Evolutionary conservation across 1,139 yeast genomes (phyloP), one percentile per base, ranked within the genome.

Genomic region (Blastobotrys capitulatus): DNA sequence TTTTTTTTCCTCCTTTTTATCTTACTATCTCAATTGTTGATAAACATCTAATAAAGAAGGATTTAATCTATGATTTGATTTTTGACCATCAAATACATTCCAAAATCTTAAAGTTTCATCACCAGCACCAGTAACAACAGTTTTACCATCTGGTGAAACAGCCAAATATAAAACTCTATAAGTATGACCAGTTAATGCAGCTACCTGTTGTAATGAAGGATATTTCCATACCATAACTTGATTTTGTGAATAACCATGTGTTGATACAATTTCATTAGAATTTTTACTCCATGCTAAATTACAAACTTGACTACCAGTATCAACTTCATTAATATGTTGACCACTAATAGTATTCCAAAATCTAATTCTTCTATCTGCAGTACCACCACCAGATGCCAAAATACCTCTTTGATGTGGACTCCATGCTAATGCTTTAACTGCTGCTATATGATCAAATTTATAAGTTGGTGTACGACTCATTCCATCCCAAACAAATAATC

Each of bases 81-180:
- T 82, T 53, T 77, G 80, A 65, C 84, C 87, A 54, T 86, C 95
- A 69, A 87, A 89, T 1, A 88, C 84, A 59, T 86, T 87, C 97
- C 97, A 90, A 61, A 89, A 87, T 58, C 97, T 69, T 52, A 92
- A 71, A 0, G 98, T 92, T 67, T 94, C 98, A 68, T 92, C 99
- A 1, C 98, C 98, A 1, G 98, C 97, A 0, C 98, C 99, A 0
- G 98, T 90, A 2, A 92, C 98, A n/a, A 92, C 85, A 0, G 97
- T 88, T 56, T 87, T 90, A 1, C 98, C 98, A 68, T 92, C 97
- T 0, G 97, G 96, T n/a, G 95, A 85, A 71, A 92, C 75, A 2
- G 96, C 81, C 57, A 92, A 74, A 64, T 92, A 94, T 46, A 94
- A 71, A 8, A 92, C 98, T 54, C 99, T 76, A 64, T 86, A 88